Evolutionary conservation across 192 early-diverging fungal genomes (phyloP), one percentile per base, ranked within the genome.

Genomic region (Gonapodya prolifera): DNA sequence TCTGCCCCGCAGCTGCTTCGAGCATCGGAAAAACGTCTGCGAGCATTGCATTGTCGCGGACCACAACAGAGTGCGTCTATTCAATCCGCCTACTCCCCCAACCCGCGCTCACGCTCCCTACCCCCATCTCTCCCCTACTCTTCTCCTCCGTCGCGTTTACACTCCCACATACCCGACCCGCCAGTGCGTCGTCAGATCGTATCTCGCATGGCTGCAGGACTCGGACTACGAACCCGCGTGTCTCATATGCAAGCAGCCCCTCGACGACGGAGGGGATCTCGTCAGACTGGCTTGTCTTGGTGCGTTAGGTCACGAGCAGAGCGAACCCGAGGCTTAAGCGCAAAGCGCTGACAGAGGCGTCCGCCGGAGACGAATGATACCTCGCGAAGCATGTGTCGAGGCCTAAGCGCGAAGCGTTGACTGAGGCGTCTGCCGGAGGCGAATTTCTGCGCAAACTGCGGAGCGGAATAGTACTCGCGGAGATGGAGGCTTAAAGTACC

Each of bases 171-270:
- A n/a, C 8, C 34, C 32, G 18, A 17, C 16, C 17, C 45, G 17
- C 73, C 34, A 78, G 34, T 76, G 32, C 71, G 75, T 79, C 80
- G 87, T 89, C 31, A 75, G 82, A 33, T 82, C 85, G 31, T 89
- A 89, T 80, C 78, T 89, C 70, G 80, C 83, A 69, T 89, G 87
- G 87, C 84, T 89, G 23, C 83, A 89, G 78, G 87, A 88, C 79
- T 79, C 77, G 35, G 87, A 88, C 75, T 89, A 83, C 80, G 83
- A 85, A 32, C 76, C 85, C 74, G 69, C 82, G 35, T 89, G 87
- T 75, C 69, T 33, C 30, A 77, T 88, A n/a, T 89, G 87, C 78
- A 69, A 30, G 18, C 34, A 75, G 34, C 13, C 77, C 1, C 76
- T 89, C 35, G 82, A 82, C 30, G 71, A 77, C 33, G 83, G 82